These are phyloP conservation scores for Cyberlindnera mycetangii DNA, from an alignment of 805 yeast species.

Conservation along the genomic window DNA sequence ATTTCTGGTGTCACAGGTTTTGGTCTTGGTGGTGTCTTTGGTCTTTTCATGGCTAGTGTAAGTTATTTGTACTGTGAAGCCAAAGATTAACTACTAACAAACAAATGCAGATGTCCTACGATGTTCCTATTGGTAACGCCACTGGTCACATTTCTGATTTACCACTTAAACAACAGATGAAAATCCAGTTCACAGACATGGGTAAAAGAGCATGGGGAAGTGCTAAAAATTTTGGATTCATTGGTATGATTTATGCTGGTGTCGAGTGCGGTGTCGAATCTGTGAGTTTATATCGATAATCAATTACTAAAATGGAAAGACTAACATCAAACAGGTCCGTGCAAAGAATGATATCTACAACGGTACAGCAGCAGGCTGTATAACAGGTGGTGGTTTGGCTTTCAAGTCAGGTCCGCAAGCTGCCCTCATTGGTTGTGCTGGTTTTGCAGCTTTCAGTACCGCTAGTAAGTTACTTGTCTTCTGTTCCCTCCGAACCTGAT, in stretches of 20 bases:
- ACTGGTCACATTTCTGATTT: slow-evolving; percentile 66
- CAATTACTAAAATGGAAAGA: too few relatives aligned
- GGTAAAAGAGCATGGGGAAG: slow-evolving; percentile 81
- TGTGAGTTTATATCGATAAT: slow-evolving; percentile 22
- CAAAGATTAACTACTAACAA: slow-evolving; percentile 3
- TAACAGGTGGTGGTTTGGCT: slow-evolving; percentile 96
- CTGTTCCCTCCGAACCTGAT: background rate
- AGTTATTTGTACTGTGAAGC: slow-evolving; percentile 4
- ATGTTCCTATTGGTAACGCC: slow-evolving; percentile 66
- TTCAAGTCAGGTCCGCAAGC: slow-evolving; percentile 92
- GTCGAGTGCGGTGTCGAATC: slow-evolving; percentile 90
- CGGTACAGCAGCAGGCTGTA: slow-evolving; percentile 90
- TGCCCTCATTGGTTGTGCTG: slow-evolving; percentile 90
- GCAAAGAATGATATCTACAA: slow-evolving; percentile 92
- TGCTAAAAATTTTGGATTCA: slow-evolving; percentile 92
- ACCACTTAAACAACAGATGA: slow-evolving; percentile 92
- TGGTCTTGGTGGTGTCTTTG: slow-evolving; percentile 92
- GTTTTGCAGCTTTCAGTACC: slow-evolving; percentile 92
- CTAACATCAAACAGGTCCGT: slow-evolving; percentile 34
- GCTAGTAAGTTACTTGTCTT: slow-evolving; percentile 39
- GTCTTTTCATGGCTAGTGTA: slow-evolving; percentile 80
- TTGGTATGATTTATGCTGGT: slow-evolving; percentile 88
- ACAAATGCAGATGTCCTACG: slow-evolving; percentile 59
- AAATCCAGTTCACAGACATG: slow-evolving; percentile 88
- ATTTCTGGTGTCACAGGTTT: slow-evolving; percentile 94